Evolutionary conservation across 306 rosid species (phyloP).

Genomic region (Lathyrus oleraceus): DNA sequence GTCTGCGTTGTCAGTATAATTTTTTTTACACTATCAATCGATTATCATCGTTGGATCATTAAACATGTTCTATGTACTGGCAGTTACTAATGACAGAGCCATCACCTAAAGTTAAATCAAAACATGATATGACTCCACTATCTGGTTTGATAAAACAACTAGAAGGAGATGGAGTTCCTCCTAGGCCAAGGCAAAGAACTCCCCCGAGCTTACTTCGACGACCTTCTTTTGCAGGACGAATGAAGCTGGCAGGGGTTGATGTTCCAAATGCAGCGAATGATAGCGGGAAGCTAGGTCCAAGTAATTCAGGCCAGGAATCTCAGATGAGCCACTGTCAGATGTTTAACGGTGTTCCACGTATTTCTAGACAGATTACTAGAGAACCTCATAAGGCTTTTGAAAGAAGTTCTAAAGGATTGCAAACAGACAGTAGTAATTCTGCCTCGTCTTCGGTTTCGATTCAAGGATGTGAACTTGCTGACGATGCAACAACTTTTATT

Average conservation of each 20-base stretch:
- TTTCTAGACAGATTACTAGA: slow-evolving; percentile 44
- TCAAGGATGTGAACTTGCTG: slow-evolving; percentile 77
- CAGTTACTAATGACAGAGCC: slow-evolving; percentile 63
- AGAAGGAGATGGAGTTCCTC: slow-evolving; percentile 71
- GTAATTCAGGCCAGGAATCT: slow-evolving; percentile 51
- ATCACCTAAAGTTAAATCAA: slow-evolving; percentile 67
- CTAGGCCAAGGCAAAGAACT: slow-evolving; percentile 72
- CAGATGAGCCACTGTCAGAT: slow-evolving; percentile 49
- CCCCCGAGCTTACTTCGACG: slow-evolving; percentile 74
- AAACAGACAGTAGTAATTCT: slow-evolving; percentile 72
- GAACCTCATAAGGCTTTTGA: slow-evolving; percentile 56
- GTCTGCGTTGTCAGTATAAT: background rate
- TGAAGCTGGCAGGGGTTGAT: slow-evolving; percentile 65
- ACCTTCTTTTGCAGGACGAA: slow-evolving; percentile 58
- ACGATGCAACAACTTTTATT: slow-evolving; percentile 65
- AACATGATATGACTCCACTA: slow-evolving; percentile 64
- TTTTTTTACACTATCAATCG: background rate
- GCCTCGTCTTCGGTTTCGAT: slow-evolving; percentile 79
- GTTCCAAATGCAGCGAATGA: slow-evolving; percentile 49
- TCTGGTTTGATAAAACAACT: slow-evolving; percentile 56
- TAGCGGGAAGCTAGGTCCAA: slow-evolving; percentile 45
- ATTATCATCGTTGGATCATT: background rate
- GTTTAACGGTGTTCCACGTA: slow-evolving; percentile 47
- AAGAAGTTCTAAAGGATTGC: slow-evolving; percentile 66
- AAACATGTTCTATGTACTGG: slow-evolving; percentile 12